Conservation (phyloP, 306 rosid species). For the Sophora flavescens region DNA sequence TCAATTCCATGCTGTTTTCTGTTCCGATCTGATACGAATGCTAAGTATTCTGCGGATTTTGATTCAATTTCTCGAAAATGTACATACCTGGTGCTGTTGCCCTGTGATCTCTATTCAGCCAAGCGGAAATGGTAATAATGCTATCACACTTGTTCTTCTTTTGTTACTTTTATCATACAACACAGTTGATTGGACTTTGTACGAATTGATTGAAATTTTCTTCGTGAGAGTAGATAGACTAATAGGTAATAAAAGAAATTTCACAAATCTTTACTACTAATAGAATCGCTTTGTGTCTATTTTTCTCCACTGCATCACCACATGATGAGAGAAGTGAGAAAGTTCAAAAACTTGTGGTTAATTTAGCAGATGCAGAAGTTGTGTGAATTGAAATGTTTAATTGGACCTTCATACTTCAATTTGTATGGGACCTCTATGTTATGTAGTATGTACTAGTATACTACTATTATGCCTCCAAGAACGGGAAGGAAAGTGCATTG, state of each 20-base stretch:
- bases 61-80: slow-evolving; percentile 19
- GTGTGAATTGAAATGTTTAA: neutral
- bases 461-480: neutral
- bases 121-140: slow-evolving; percentile 49
- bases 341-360: neutral
- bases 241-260: neutral
- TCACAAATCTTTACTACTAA: neutral
- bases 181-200: neutral
- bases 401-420: neutral
- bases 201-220: neutral
- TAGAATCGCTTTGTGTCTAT: too few relatives aligned
- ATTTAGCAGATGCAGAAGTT: slow-evolving; percentile 7
- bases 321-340: neutral
- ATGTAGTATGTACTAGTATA: neutral
- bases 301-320: too few relatives aligned
- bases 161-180: neutral
- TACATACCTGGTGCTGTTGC: slow-evolving; percentile 16
- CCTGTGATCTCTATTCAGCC: slow-evolving; percentile 20
- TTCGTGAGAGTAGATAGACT: too few relatives aligned
- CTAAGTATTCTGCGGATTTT: neutral
- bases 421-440: neutral
- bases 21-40: neutral
- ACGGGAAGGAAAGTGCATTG: slow-evolving; percentile 3
- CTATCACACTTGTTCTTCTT: neutral
- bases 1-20: neutral